Conservation (phyloP, 1,284 basidiomycete species). For the Austroboletus olivaceoglutinosus region DNA sequence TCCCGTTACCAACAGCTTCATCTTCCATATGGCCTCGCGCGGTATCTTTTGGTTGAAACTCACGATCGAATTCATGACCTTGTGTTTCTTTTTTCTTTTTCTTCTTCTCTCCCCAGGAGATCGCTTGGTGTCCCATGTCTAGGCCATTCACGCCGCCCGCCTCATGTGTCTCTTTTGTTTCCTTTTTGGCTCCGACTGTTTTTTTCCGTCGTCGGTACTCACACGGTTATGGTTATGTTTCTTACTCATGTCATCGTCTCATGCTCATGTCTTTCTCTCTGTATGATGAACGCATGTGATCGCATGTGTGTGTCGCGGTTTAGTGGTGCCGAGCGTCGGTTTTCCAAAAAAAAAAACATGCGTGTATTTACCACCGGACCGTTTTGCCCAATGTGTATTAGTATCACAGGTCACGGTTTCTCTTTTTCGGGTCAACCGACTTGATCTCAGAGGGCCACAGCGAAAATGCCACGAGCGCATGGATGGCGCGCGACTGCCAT, state of each 20-base stretch:
- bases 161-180: background rate
- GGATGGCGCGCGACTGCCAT: too few relatives aligned
- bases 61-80: background rate
- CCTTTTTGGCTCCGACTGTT: background rate
- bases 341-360: too few relatives aligned
- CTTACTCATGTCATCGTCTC: background rate
- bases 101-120: background rate
- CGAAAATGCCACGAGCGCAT: too few relatives aligned
- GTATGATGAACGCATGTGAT: too few relatives aligned
- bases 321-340: too few relatives aligned
- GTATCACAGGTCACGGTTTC: too few relatives aligned
- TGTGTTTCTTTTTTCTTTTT: background rate
- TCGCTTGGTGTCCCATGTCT: background rate
- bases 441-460: too few relatives aligned
- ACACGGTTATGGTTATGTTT: background rate
- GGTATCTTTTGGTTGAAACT: background rate
- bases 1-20: background rate
- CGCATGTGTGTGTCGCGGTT: too few relatives aligned
- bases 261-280: background rate
- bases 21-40: slow-evolving; percentile 1
- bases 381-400: too few relatives aligned
- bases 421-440: too few relatives aligned
- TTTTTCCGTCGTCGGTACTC: too few relatives aligned
- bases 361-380: too few relatives aligned
- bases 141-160: background rate